Evolutionary conservation across 148 eudicot genomes (phyloP).

Genomic region (Gaultheria prostrata): DNA sequence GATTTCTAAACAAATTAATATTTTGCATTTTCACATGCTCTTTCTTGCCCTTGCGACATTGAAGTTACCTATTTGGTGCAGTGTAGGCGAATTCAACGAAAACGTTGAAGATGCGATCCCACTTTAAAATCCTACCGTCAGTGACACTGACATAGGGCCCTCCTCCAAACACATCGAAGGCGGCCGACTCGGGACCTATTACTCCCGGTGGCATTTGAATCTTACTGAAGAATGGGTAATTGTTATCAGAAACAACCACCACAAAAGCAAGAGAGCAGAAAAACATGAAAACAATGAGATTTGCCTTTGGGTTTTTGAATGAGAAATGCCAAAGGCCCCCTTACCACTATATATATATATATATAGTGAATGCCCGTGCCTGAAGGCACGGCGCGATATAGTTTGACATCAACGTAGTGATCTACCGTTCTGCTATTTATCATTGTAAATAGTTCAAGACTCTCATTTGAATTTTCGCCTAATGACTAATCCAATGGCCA

Average conservation of each 20-base stretch:
- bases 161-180: neutral
- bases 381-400: too few species aligned
- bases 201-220: neutral
- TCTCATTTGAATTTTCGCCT: too few species aligned
- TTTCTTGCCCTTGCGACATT: neutral
- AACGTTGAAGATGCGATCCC: neutral
- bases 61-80: conserved; percentile 12
- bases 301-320: neutral
- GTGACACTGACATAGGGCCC: neutral
- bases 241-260: neutral
- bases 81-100: conserved; percentile 3
- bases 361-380: too few species aligned
- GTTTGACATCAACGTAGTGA: too few species aligned
- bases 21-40: too few species aligned
- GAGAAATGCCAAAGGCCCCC: neutral
- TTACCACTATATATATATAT: neutral
- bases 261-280: neutral
- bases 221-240: neutral
- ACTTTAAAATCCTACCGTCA: conserved; percentile 11
- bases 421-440: too few species aligned
- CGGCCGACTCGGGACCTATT: conserved; percentile 10
- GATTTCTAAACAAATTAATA: too few species aligned
- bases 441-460: too few species aligned
- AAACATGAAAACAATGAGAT: neutral
- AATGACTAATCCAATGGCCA: too few species aligned